Evolutionary conservation across 2,329 filamentous ascomycete species (phyloP), one percentile per base, ranked within the genome.

Genomic region (Monosporascus sp.): DNA sequence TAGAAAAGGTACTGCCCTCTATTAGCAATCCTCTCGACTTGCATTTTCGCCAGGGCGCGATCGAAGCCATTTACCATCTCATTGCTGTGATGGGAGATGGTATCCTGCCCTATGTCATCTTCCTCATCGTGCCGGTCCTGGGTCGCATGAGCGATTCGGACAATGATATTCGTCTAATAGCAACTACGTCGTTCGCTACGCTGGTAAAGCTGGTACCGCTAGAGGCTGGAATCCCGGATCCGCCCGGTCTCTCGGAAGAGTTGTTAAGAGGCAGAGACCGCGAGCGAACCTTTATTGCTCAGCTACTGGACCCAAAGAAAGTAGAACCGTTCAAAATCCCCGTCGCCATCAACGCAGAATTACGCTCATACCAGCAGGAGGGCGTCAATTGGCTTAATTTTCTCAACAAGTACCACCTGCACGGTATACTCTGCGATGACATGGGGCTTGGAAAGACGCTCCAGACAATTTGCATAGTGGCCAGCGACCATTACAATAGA

Each of bases 341-440:
- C 0, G 94, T 99, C 44, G 89, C 91, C 5, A 99, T 99, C 76
- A 97, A 97, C 71, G 95, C 94, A 0, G 91, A 96, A 65, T 81
- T 99, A 50, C 89, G 94, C 58, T 96, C 92, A 0, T 99, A 99
- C 68, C 95, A 99, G 70, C 94, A 99, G 71, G 94, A 99, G 51
- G 94, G 94, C 68, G 93, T 99, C 67, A 99, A 99, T 68, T 99
- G 94, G 94, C 83, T 99, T 50, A 87, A 95, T 53, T 99, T 99
- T 74, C 85, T 99, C 61, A 99, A 99, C 70, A 92, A 92, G 54
- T 99, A 97, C 68, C 93, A 99, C 65, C 83, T 99, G 1, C 95
- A 99, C 63, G 94, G 94, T 48, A 97, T 99, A 70, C 89, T 99
- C 55, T 99, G 94, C 68, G 94, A 99, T 66, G 94, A 99, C 70